These are phyloP conservation scores for Sclerotinia minor DNA, from an alignment of 2,329 filamentous ascomycete genomes.

Conservation along the genomic window DNA sequence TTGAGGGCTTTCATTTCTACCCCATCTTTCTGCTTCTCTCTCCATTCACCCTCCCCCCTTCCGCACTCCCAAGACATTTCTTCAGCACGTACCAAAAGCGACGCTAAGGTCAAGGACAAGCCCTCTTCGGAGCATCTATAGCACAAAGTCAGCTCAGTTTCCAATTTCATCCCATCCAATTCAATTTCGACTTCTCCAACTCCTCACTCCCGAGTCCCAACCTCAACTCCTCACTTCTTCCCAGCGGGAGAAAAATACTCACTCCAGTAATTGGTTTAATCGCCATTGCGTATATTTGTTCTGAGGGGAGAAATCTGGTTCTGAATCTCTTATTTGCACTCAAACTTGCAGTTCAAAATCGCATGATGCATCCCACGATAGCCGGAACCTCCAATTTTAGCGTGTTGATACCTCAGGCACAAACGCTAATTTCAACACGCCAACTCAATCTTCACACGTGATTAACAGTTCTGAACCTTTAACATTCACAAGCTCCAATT, in stretches of 20 bases:
- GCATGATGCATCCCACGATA: slow-evolving; percentile 29
- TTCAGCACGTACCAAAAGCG: slow-evolving; percentile 51
- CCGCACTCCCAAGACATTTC: background rate
- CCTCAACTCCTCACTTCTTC: background rate
- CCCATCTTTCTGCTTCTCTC: background rate
- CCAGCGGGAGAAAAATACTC: slow-evolving; percentile 29
- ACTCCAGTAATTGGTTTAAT: slow-evolving; percentile 45
- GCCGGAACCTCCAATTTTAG: slow-evolving; percentile 16
- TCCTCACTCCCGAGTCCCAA: too few species aligned
- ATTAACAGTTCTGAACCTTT: background rate
- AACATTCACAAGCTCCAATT: slow-evolving; percentile 1
- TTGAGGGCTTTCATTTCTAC: slow-evolving; percentile 21
- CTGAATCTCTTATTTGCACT: slow-evolving; percentile 36
- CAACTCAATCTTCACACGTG: slow-evolving; percentile 11
- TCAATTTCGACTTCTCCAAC: background rate
- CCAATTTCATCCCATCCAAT: slow-evolving; percentile 23
- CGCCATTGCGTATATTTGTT: slow-evolving; percentile 39
- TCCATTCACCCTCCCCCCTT: slow-evolving; percentile 1
- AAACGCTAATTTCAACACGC: background rate
- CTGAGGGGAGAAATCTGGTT: slow-evolving; percentile 35
- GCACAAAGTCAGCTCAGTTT: slow-evolving; percentile 36
- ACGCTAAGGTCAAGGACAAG: slow-evolving; percentile 59
- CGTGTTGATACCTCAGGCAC: slow-evolving; percentile 10
- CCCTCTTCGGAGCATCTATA: slow-evolving; percentile 58
- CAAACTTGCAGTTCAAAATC: slow-evolving; percentile 31